Evolutionary conservation across 257 asterid genomes (phyloP), one percentile per base, ranked within the genome.

Genomic region (Mentha longifolia): DNA sequence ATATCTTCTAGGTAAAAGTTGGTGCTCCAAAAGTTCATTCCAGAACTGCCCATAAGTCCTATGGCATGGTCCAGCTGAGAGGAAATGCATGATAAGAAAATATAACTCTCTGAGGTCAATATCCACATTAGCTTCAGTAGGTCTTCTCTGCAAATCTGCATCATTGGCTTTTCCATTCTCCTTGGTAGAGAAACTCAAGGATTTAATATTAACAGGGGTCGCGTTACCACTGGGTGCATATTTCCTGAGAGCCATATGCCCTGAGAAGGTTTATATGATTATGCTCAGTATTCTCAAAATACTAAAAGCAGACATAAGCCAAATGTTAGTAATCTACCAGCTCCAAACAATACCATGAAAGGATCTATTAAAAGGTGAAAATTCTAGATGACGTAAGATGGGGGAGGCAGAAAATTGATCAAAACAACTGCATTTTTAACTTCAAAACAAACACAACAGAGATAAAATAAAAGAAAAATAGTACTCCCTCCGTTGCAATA

Each of bases 11-110:
- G 98, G 97, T 73, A 94, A 78, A 78, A 91, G 98, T 83, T 91
- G 97, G 87, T 91, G 88, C 85, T 94, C 98, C 73, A 87, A 85
- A 77, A 94, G 98, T 85, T 94, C 98, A 84, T 89, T 91, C 98
- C 96, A 89, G 67, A 94, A 77, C 82, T 91, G 97, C 72, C 96
- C 97, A 75, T 80, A 87, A 47, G 98, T 91, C 76, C 92, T 84
- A 85, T 87, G 97, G 80, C 96, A 89, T 54, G 97, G 98, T 73
- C 98, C 98, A 76, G 96, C 86, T 57, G 98, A 94, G 71, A 94
- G 86, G 81, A 94, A 94, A 87, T 94, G 98, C 97, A 94, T 89
- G 68, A 94, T 94, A 61, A 94, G 87, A 79, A 93, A 91, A 80
- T 89, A 91, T n/a, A 94, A 77, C 88, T 94, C 98, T 78, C 92